Percentiles rank a stretch among this genome's conserved stretches.
Conservation (phyloP, 75 land plant genomes). For the Sequoia sempervirens region DNA sequence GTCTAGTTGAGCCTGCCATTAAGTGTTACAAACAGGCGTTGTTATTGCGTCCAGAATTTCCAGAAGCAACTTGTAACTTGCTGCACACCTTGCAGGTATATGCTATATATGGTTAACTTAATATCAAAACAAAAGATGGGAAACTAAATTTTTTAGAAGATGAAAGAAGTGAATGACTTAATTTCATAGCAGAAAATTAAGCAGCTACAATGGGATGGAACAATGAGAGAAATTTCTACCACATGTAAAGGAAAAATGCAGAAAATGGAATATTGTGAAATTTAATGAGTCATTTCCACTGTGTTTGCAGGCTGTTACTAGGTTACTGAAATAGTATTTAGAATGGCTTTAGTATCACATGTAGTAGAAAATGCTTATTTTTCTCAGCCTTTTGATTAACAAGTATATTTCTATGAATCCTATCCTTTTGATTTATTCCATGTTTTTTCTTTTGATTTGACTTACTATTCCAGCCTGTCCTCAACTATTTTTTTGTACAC, state of each 20-base stretch:
- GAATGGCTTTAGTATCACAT: not conserved
- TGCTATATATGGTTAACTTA: not conserved
- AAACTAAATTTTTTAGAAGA: not conserved
- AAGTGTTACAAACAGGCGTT: constrained; percentile 59
- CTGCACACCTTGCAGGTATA: constrained; percentile 52
- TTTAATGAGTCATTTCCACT: not conserved
- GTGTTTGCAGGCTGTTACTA: not conserved
- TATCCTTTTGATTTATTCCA: not conserved
- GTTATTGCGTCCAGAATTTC: constrained; percentile 38
- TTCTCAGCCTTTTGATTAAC: not conserved
- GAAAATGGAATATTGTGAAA: not conserved
- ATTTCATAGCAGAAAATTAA: not conserved
- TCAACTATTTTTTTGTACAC: not conserved
- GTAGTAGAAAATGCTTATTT: not conserved
- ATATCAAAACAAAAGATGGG: not conserved
- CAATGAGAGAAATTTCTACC: not conserved
- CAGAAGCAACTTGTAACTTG: constrained; percentile 53
- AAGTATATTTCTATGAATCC: not conserved
- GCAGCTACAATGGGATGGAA: not conserved
- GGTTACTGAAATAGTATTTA: not conserved
- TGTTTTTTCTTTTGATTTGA: not conserved
- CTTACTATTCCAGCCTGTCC: not conserved
- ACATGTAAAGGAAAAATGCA: not conserved
- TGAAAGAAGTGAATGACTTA: not conserved
- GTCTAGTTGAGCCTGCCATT: constrained; percentile 47